Percentiles rank a stretch among this genome's conserved stretches.
Conservation (phyloP, 2,329 filamentous ascomycete species). For the Phialocephala subalpina region DNA sequence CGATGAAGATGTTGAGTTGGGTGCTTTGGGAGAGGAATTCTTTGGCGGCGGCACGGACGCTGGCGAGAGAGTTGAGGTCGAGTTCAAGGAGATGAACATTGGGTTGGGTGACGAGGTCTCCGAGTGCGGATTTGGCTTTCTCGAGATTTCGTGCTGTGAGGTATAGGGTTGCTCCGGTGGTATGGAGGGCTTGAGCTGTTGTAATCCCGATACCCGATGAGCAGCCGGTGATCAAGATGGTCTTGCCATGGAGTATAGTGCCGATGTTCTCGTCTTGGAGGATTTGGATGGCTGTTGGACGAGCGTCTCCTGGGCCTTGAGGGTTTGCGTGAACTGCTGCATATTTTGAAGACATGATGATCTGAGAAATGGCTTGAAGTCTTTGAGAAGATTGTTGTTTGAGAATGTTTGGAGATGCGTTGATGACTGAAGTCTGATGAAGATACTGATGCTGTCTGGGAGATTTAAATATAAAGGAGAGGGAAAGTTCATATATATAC, state of each 20-base stretch:
- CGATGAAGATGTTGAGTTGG: constrained; percentile 43
- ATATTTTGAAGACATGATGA: constrained; percentile 20
- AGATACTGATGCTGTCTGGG: not conserved
- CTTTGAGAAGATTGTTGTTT: not conserved
- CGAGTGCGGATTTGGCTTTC: constrained; percentile 42
- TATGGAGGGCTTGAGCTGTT: constrained; percentile 45
- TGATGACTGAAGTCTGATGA: not conserved
- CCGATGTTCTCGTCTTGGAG: constrained; percentile 36
- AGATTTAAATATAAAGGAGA: not conserved
- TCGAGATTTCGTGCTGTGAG: constrained; percentile 45
- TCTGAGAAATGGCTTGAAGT: not conserved
- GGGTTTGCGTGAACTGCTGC: constrained; percentile 25
- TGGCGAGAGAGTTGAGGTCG: constrained; percentile 44
- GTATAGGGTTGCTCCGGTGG: constrained; percentile 48
- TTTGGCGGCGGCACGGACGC: constrained; percentile 42
- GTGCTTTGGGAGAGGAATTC: constrained; percentile 38
- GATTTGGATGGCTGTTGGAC: constrained; percentile 46
- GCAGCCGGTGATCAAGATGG: constrained; percentile 47
- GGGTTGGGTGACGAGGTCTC: constrained; percentile 49
- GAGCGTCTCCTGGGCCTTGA: constrained; percentile 40
- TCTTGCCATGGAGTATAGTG: constrained; percentile 48
- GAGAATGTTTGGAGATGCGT: not conserved
- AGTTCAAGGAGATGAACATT: constrained; percentile 45
- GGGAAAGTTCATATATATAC: not conserved
- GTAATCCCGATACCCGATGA: constrained; percentile 48